Conservation (phyloP, 495 filamentous ascomycete species). For the Aspergillus wentii region DNA sequence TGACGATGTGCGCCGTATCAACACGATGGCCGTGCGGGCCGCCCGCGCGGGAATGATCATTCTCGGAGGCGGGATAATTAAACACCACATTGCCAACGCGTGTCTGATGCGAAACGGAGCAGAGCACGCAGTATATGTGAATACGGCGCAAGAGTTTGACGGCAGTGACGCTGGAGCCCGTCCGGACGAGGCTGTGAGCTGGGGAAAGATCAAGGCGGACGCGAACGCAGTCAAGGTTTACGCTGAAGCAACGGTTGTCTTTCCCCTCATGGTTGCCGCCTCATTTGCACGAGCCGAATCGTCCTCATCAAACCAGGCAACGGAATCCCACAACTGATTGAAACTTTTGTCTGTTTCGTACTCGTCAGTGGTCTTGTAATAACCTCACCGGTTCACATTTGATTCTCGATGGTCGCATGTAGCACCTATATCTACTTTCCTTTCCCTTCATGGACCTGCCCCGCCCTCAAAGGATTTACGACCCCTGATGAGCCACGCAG, state of each 20-base stretch:
- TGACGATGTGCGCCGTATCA: slow-evolving; percentile 82
- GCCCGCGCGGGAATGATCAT: slow-evolving; percentile 89
- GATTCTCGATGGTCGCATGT: too few species aligned
- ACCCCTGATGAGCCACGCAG: too few species aligned
- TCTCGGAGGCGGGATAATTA: slow-evolving; percentile 85
- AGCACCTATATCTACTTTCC: too few species aligned
- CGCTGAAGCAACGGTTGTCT: slow-evolving; percentile 85
- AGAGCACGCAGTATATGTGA: slow-evolving; percentile 93
- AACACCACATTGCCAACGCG: slow-evolving; percentile 97
- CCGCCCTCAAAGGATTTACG: too few species aligned
- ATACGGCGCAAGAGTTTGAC: slow-evolving; percentile 95
- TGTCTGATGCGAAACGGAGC: slow-evolving; percentile 96
- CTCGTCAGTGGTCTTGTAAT: too few species aligned
- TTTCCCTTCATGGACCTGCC: too few species aligned
- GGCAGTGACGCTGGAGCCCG: slow-evolving; percentile 94
- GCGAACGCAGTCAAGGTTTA: slow-evolving; percentile 91
- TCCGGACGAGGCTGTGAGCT: slow-evolving; percentile 94
- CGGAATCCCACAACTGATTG: slow-evolving; percentile 1
- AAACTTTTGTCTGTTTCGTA: slow-evolving; percentile 2
- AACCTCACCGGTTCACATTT: too few species aligned
- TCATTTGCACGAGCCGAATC: slow-evolving; percentile 63
- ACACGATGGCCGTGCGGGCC: slow-evolving; percentile 80
- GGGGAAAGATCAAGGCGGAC: slow-evolving; percentile 93
- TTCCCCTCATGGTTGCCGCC: slow-evolving; percentile 90
- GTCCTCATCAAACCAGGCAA: slow-evolving; percentile 2